Evolutionary conservation across 306 rosid genomes (phyloP), one percentile per base, ranked within the genome.

Genomic region (Acacia confusa): DNA sequence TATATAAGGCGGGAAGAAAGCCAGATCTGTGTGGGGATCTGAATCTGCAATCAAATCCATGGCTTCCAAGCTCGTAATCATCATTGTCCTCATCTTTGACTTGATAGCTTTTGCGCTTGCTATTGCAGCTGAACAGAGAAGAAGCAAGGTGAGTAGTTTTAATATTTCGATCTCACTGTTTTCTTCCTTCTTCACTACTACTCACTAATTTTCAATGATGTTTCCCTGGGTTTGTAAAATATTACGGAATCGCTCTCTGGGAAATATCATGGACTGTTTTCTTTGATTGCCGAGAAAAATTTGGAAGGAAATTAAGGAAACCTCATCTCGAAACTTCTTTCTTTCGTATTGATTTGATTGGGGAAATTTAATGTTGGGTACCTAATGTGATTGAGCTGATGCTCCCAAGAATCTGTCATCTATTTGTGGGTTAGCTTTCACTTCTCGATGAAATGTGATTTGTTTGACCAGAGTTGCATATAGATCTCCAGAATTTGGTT

Each of bases 101-200:
- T 34, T 92, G 72, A 92, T 96, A 74, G 99, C 99, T 83, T 92
- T 96, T 78, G 98, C 93, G n/a, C 85, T 96, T 4, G 98, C 98
- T 20, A 90, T 96, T 66, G 97, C 90, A 53, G 99, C 99, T 78
- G 99, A 96, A 81, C 99, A 86, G 85, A 91, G 99, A 81, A 93
- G 99, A 90, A 92, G 94, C 93, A 89, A 92, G 77, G 99, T 96
- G 76, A 93, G 94, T 78, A 27, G 7, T 47, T 17, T 72, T 22
- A 66, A 28, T 66, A 44, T 79, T 58, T 58, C 52, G 44, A 41
- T 82, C 30, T 84, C 78, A 19, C 74, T 52, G 4, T 20, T 41
- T 52, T 70, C 3, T 12, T 70, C 58, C 12, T 38, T 17, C 30
- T 38, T 65, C 34, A 45, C 44, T 50, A 6, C 38, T 65, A 6